Conservation (phyloP, 306 rosid genomes). For the Quercus agrifolia region DNA sequence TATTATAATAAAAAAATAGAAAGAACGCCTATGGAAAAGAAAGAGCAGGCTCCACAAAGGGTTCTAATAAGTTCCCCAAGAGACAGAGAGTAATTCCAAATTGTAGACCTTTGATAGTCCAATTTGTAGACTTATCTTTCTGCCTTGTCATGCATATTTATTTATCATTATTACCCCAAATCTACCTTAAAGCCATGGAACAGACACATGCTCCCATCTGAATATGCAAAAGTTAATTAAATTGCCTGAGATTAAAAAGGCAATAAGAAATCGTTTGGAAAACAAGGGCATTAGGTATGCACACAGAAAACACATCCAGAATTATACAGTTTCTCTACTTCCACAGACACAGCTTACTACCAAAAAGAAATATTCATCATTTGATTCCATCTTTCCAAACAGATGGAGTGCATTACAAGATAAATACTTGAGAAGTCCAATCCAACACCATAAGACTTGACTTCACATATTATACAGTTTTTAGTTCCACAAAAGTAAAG, state of each 20-base stretch:
- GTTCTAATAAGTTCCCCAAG: background rate
- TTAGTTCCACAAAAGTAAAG: background rate
- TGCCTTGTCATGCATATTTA: background rate
- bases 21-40: background rate
- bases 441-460: background rate
- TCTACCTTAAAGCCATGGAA: background rate
- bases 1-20: background rate
- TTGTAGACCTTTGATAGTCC: background rate
- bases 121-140: background rate
- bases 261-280: background rate
- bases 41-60: background rate
- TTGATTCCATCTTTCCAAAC: background rate
- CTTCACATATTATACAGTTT: conserved; percentile 5
- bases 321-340: too few relatives aligned
- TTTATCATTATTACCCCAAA: background rate
- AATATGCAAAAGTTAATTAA: background rate
- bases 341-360: background rate
- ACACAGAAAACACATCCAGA: background rate
- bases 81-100: background rate
- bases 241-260: background rate
- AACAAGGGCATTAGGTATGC: background rate
- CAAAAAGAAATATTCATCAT: background rate
- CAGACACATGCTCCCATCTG: background rate
- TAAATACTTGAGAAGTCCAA: background rate
- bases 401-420: background rate